Evolutionary conservation across 1,284 basidiomycete species (phyloP).

Genomic region (Naganishia cerealis): DNA sequence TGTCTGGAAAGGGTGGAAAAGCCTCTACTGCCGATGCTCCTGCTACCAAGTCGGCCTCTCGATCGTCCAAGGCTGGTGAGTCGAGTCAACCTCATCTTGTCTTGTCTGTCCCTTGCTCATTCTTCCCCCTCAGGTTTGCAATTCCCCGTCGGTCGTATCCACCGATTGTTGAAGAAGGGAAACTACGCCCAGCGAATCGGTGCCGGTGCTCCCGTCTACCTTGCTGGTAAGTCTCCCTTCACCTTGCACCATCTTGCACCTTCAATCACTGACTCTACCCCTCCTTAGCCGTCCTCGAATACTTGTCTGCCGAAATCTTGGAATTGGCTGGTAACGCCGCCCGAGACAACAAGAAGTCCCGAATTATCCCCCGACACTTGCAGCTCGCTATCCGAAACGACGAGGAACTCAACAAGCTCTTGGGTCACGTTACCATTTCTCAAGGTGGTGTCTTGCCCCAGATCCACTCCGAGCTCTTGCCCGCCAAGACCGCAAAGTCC

Average conservation of each 20-base stretch:
- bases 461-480: conserved; percentile 68
- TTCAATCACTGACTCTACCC: conserved; percentile 33
- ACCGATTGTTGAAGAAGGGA: conserved; percentile 79
- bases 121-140: conserved; percentile 41
- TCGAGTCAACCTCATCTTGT: conserved; percentile 61
- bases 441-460: conserved; percentile 85
- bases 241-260: neutral
- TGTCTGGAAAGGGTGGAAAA: conserved; percentile 60
- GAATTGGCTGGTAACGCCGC: conserved; percentile 81
- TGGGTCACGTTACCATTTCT: conserved; percentile 82
- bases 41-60: conserved; percentile 62
- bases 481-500: conserved; percentile 64
- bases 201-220: conserved; percentile 66
- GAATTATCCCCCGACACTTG: conserved; percentile 86
- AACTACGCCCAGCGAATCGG: conserved; percentile 73
- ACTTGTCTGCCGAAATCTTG: conserved; percentile 81
- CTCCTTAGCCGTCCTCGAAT: conserved; percentile 72
- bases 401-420: conserved; percentile 62
- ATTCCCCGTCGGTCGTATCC: conserved; percentile 85
- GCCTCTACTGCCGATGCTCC: conserved; percentile 52
- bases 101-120: conserved; percentile 27
- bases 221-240: conserved; percentile 60
- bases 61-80: conserved; percentile 71
- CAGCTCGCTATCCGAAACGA: conserved; percentile 88
- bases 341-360: conserved; percentile 66